Base-by-base conservation (phyloP, 371 early-diverging fungal genomes). In the Parasitella parasitica region DNA sequence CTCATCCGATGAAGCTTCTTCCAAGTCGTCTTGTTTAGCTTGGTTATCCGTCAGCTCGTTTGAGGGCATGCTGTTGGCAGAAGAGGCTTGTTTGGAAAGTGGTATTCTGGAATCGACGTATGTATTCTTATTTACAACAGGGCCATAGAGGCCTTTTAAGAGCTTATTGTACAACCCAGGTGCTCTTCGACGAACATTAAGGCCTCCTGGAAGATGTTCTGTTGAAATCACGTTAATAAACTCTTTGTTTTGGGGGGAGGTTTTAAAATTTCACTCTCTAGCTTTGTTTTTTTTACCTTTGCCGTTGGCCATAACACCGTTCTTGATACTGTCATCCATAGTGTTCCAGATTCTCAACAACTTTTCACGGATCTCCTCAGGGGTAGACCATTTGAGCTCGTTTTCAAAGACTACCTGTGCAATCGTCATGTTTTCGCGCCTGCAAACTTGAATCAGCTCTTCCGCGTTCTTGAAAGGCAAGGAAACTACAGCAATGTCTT, bases 341-440 rank as follows among this genome's bases (percentile, higher is more conserved):
- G 94, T 93, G 48, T 88, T 81, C 97, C 97, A 97, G 56, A 97
- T 91, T 12, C 81, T 79, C 59, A 90, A 71, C 2, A 91, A 81
- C 61, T 89, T 78, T 57, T 81, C 75, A 55, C 85, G 75, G 56
- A 97, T 91, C 51, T 93, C 91, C 27, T 87, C 87, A 35, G 91
- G 85, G 7, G 83, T 85, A 37, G 92, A 75, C 96, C 95, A 97
- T 52, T 88, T 88, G 15, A 96, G 83, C 67, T 97, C 97, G 70
- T 97, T 96, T 69, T 91, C 87, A 70, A 89, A 94, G 0, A 97
- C 97, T 0, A 96, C 94, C 66, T 97, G 93, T 12, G 97, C 96
- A 71, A 97, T 97, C 15, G 93, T 88, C 86, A 94, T 83, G 58
- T 90, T 82, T 72, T 94, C 89, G 24, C 88, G 80, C 57, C 85